Base-by-base conservation (phyloP, 768 basidiomycete genomes). In the Mycena chlorophos region DNA sequence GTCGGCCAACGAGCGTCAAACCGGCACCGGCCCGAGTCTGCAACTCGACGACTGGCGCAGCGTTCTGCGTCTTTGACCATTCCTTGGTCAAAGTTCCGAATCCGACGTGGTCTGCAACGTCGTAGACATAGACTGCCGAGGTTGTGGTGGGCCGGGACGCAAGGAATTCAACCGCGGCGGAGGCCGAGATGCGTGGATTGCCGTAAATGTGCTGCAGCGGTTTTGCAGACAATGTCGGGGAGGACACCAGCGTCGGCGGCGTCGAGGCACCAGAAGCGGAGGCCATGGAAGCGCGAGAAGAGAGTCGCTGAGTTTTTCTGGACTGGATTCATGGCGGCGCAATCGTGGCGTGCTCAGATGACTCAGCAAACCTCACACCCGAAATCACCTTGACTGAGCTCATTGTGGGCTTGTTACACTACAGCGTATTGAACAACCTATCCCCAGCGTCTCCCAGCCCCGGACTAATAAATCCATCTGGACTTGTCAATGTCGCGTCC, bases 381-480 rank as follows among this genome's bases (percentile, higher is more conserved):
- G 8, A 42, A 12, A 42, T 20, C 20, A 16, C 6, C n/a, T n/a
- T n/a, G n/a, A n/a, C n/a, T n/a, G n/a, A n/a, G n/a, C n/a, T 65
- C 45, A 62, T 73, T n/a, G n/a, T n/a, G n/a, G n/a, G n/a, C 34
- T 49, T 34, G 23, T n/a, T n/a, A 46, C 16, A 50, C 54, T 67
- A 80, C 47, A 84, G 64, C 0, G 92, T 92, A 65, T 88, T 88
- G 75, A 89, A 93, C 56, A 93, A 69, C 10, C 93, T 86, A 64
- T 95, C 93, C 2, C 93, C 93, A 23, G 91, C 85, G 70, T 97
- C 95, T 4, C 95, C 95, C 40, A 96, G 78, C 19, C 95, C 95
- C 10, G 95, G 95, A n/a, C 74, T 80, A 56, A 98, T 89, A 59
- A 93, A 76, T 5, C 95, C 96, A 17, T 89, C 80, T 0, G 59